A percentile compares a stretch with the other conserved stretches of the same genome.
These are phyloP conservation scores for Nidula niveotomentosa DNA, from an alignment of 1,284 basidiomycete species.

Conservation along the genomic window DNA sequence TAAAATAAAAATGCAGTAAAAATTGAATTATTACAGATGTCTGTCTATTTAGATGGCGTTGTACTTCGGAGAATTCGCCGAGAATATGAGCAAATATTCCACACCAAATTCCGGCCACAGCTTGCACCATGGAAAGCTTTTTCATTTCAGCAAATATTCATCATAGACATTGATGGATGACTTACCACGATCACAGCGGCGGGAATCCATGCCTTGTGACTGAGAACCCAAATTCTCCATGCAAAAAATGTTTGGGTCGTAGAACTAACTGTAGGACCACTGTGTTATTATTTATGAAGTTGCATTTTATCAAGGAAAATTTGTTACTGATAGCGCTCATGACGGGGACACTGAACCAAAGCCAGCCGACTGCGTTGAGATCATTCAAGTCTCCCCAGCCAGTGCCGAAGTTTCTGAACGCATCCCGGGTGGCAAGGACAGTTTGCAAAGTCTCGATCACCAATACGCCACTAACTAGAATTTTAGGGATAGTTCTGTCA, in stretches of 20 bases:
- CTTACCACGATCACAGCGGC: constrained; percentile 5
- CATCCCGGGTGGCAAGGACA: constrained; percentile 18
- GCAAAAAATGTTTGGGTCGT: constrained; percentile 24
- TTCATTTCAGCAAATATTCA: neutral
- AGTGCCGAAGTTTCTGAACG: constrained; percentile 19
- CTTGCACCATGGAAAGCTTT: constrained; percentile 15
- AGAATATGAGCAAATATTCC: constrained; percentile 9
- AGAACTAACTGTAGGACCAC: constrained; percentile 16
- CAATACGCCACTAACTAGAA: constrained; percentile 12
- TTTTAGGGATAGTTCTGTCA: constrained; percentile 16
- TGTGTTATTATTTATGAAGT: no score
- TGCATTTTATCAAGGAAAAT: no score
- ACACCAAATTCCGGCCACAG: constrained; percentile 9
- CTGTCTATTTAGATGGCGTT: neutral
- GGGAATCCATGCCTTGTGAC: constrained; percentile 4
- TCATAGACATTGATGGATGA: neutral
- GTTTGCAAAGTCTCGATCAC: constrained; percentile 21
- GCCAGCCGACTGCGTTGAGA: constrained; percentile 16
- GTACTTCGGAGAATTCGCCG: constrained; percentile 12
- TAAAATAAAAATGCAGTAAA: neutral
- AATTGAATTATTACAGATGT: constrained; percentile 2
- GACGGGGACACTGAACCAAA: constrained; percentile 23
- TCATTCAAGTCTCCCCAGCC: constrained; percentile 19
- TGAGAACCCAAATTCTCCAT: constrained; percentile 18
- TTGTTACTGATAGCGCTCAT: constrained; percentile 15